phyloP scores from a whole-genome alignment of 2,329 filamentous ascomycete species.

The Pyrenophora teres region DNA sequence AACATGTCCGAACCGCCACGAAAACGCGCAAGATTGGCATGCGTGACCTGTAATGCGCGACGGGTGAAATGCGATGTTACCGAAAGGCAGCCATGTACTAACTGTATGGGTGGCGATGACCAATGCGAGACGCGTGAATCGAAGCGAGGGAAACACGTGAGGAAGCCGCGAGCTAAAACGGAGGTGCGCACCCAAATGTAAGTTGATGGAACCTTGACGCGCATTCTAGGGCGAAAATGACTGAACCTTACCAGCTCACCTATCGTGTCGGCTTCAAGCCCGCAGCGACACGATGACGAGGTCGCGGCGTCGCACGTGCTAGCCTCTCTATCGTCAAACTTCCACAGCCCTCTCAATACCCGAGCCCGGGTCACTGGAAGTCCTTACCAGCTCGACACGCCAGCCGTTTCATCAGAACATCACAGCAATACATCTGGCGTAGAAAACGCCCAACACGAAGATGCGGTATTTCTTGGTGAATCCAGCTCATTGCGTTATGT shows the following conservation, averaged over 20 bases:
- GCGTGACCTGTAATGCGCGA: slow-evolving; percentile 52
- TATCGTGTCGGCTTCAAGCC: slow-evolving; percentile 10
- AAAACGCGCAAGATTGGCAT: slow-evolving; percentile 51
- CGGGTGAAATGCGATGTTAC: slow-evolving; percentile 55
- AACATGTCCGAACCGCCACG: slow-evolving; percentile 27
- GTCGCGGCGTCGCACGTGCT: slow-evolving; percentile 37
- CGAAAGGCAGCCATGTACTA: slow-evolving; percentile 51
- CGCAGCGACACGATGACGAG: slow-evolving; percentile 34
- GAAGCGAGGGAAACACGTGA: slow-evolving; percentile 50
- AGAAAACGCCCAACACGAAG: slow-evolving; percentile 30
- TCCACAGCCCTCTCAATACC: slow-evolving; percentile 27
- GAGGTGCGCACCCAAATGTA: slow-evolving; percentile 26
- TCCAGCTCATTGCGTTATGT: slow-evolving; percentile 58
- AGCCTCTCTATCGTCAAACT: slow-evolving; percentile 35
- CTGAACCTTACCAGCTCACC: not conserved
- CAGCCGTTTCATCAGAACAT: slow-evolving; percentile 15
- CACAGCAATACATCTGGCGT: slow-evolving; percentile 16
- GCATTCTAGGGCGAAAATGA: no score
- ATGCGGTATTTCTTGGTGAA: slow-evolving; percentile 52
- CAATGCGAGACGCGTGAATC: slow-evolving; percentile 51
- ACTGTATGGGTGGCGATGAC: slow-evolving; percentile 47
- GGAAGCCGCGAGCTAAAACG: slow-evolving; percentile 26
- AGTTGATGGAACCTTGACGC: not conserved
- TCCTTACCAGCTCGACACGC: slow-evolving; percentile 22
- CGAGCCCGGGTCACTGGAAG: slow-evolving; percentile 11